Evolutionary conservation across 257 asterid species (phyloP).

Genomic region (Gentiana dahurica): DNA sequence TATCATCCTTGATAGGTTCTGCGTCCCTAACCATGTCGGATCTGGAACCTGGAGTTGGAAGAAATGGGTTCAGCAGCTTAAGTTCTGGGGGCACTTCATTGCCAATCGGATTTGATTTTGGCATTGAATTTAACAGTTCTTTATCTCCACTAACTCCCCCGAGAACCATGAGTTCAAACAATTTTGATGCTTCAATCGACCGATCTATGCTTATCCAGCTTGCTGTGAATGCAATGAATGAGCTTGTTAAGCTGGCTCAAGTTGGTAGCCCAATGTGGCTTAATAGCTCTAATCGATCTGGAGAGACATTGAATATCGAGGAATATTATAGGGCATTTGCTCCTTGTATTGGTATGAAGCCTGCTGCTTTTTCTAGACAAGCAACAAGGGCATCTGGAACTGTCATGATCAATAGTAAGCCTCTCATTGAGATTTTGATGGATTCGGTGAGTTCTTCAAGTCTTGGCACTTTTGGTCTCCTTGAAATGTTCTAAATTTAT

Average conservation of each 20-base stretch:
- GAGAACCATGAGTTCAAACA: slow-evolving; percentile 20
- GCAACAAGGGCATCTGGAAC: slow-evolving; percentile 65
- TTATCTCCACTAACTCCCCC: slow-evolving; percentile 20
- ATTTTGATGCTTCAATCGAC: slow-evolving; percentile 30
- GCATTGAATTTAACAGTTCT: slow-evolving; percentile 18
- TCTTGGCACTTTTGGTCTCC: neutral
- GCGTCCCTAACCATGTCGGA: slow-evolving; percentile 26
- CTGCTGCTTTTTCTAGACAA: slow-evolving; percentile 40
- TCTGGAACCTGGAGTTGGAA: slow-evolving; percentile 48
- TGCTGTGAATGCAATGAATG: slow-evolving; percentile 60
- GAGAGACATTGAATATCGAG: slow-evolving; percentile 46
- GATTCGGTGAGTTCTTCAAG: slow-evolving; percentile 40
- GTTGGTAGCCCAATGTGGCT: slow-evolving; percentile 60
- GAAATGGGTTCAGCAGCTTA: too few species aligned
- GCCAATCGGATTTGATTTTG: slow-evolving; percentile 12
- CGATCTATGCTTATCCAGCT: slow-evolving; percentile 40
- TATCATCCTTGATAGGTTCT: slow-evolving; percentile 13
- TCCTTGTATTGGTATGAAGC: slow-evolving; percentile 52
- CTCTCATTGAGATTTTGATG: slow-evolving; percentile 62
- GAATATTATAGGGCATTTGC: slow-evolving; percentile 54
- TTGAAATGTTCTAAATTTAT: too few species aligned
- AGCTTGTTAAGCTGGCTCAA: slow-evolving; percentile 58
- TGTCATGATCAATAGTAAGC: slow-evolving; percentile 28
- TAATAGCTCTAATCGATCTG: slow-evolving; percentile 34
- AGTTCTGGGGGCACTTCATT: slow-evolving; percentile 27